Percentiles rank a stretch among this genome's conserved stretches.
Evolutionary conservation across 2,329 filamentous ascomycete species (phyloP).

Genomic region (Chrysoporthe deuterocubensis): DNA sequence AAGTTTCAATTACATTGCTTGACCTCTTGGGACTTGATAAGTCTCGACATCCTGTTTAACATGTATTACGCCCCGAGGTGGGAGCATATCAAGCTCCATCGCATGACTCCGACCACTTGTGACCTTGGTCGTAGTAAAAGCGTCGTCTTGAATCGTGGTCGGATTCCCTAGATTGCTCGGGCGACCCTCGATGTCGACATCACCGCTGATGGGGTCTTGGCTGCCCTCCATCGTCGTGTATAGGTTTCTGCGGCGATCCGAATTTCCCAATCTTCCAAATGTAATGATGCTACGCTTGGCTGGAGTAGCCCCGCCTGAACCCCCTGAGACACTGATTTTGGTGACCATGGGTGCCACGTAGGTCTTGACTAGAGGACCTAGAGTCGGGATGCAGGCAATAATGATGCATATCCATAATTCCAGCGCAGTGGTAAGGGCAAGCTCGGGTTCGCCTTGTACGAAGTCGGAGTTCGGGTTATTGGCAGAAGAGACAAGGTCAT

Average conservation of each 20-base stretch:
- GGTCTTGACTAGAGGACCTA: slow-evolving; percentile 5
- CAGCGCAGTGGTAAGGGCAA: slow-evolving; percentile 9
- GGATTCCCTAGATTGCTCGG: not conserved
- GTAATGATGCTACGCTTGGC: not conserved
- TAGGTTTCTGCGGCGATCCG: not conserved
- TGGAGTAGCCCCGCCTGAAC: not conserved
- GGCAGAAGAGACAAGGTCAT: not conserved
- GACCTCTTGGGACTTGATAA: slow-evolving; percentile 1
- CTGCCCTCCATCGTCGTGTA: slow-evolving; percentile 12
- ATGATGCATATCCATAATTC: slow-evolving; percentile 13
- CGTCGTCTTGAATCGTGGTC: not conserved
- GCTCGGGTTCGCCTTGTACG: not conserved
- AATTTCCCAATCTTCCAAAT: slow-evolving; percentile 12
- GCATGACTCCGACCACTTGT: not conserved
- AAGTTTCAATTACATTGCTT: not conserved
- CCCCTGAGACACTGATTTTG: not conserved
- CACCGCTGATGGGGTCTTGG: not conserved
- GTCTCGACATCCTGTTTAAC: slow-evolving; percentile 6
- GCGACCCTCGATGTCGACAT: slow-evolving; percentile 4
- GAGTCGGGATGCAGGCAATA: slow-evolving; percentile 12
- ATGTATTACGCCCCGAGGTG: not conserved
- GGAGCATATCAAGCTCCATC: not conserved
- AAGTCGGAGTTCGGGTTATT: not conserved
- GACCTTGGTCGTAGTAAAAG: slow-evolving; percentile 8
- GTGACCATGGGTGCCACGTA: slow-evolving; percentile 5